These are phyloP conservation scores for Botrytis byssoidea DNA, from an alignment of 2,329 filamentous ascomycete species.

Conservation along the genomic window DNA sequence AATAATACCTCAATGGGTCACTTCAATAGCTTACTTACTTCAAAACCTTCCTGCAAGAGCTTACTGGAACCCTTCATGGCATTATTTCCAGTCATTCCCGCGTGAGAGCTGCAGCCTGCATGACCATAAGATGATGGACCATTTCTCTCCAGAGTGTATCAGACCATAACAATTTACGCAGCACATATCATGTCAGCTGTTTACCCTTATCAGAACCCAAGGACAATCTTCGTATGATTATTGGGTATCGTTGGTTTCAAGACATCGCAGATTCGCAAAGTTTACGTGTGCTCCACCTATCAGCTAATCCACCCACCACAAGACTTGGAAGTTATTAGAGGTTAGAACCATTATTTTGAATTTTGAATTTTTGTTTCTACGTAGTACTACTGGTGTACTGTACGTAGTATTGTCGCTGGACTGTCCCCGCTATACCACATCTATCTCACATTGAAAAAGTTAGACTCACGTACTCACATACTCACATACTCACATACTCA, in stretches of 20 bases:
- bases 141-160: background rate
- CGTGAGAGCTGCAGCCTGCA: background rate
- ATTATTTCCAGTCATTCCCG: background rate
- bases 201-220: background rate
- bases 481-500: background rate
- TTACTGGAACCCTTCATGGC: background rate
- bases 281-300: background rate
- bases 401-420: background rate
- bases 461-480: background rate
- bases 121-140: background rate
- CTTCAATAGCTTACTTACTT: background rate
- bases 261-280: background rate
- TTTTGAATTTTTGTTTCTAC: background rate
- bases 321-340: background rate
- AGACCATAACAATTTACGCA: background rate
- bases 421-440: background rate
- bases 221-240: background rate
- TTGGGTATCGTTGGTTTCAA: slow-evolving; percentile 14
- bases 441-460: background rate
- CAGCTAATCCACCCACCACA: background rate
- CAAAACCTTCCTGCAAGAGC: no score
- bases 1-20: background rate
- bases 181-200: slow-evolving; percentile 3
- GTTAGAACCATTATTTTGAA: background rate
- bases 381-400: background rate